Base-by-base conservation (phyloP, 2,329 filamentous ascomycete genomes). In the Dryadomyces quercivorus region DNA sequence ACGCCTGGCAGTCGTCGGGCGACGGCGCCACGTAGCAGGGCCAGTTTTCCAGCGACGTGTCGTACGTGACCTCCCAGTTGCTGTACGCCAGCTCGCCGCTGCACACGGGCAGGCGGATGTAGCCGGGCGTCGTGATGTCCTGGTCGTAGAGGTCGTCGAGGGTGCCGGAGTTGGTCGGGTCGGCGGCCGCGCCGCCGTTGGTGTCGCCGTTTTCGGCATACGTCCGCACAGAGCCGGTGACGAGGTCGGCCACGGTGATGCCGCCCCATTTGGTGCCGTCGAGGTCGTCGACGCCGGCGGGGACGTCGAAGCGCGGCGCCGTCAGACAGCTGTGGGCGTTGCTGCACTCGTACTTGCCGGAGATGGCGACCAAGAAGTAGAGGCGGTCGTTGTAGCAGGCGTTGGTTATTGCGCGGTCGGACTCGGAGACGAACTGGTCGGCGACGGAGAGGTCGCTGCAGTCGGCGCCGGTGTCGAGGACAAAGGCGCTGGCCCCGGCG, bases 71-170 rank as follows among this genome's bases (percentile, higher is more conserved):
- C 60, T 66, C 51, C 68, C 68, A 72, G 22, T 63, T 61, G 55
- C 62, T 55, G 42, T 53, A 66, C 13, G 69, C 70, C 6, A 59
- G 57, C 9, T 66, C 62, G 34, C 64, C 56, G 52, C 62, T 65
- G 61, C 69, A 72, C 16, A 72, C 67, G 42, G 70, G 70, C 1
- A 72, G 61, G 8, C 61, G 63, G 44, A 72, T 61, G 55, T 65
- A 65, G 2, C 70, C 69, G 0, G 68, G 64, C 0, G 64, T 67
- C 6, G 63, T 67, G 44, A 70, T 53, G 54, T 69, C 64, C 34
- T 55, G 31, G 18, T 62, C 51, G 26, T 63, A 16, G 15, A 70
- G 60, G 22, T 61, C 51, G 8, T 57, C 18, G 9, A 63, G 40
- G 43, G 63, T 62, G 40, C 21, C 52, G 44, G 55, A 8, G 62